Base-by-base conservation (phyloP, 2,329 filamentous ascomycete genomes). In the Metarhizium sp. region DNA sequence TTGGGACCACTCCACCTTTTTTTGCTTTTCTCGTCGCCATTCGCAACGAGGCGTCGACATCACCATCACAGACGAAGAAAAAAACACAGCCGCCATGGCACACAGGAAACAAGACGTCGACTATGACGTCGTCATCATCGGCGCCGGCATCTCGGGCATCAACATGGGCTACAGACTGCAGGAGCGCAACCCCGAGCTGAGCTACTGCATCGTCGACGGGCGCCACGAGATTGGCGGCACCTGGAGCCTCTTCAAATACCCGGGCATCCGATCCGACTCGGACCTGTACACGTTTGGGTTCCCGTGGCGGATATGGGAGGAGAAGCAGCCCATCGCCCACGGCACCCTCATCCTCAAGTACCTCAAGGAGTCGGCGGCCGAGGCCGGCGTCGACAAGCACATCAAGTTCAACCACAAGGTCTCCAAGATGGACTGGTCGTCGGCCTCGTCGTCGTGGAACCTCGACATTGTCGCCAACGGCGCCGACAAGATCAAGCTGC, bases 231-330 rank as follows among this genome's bases (percentile, higher is more conserved):
- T 89, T 2, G 87, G 86, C 14, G 87, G 87, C 42, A 90, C 87
- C 4, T 91, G 87, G 87, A 79, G 80, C 59, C 78, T 89, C 48
- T 90, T 88, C 75, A 80, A 79, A 50, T 90, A 89, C 62, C 87
- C 86, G 53, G 55, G 87, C 20, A 81, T 89, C 55, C 79, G 82
- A 36, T 84, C 80, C 18, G 82, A 85, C 63, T 83, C 80, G 1
- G 73, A 79, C 59, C 73, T 85, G 56, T 75, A 73, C 56, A 74
- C 78, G 4, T 85, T 83, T 57, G 79, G 80, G 51, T 87, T 90
- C 61, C 66, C 78, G 1, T 92, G 87, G 81, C 77, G 84, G 51
- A 84, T 84, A 4, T 91, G 87, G 86, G 73, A 72, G 6, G 73
- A 80, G 51, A 67, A 72, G 30, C 68, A 73, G 52, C 73, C 73